Percentiles rank a stretch among this genome's conserved stretches.
Conservation (phyloP, 495 filamentous ascomycete species). For the Monascus purpureus region DNA sequence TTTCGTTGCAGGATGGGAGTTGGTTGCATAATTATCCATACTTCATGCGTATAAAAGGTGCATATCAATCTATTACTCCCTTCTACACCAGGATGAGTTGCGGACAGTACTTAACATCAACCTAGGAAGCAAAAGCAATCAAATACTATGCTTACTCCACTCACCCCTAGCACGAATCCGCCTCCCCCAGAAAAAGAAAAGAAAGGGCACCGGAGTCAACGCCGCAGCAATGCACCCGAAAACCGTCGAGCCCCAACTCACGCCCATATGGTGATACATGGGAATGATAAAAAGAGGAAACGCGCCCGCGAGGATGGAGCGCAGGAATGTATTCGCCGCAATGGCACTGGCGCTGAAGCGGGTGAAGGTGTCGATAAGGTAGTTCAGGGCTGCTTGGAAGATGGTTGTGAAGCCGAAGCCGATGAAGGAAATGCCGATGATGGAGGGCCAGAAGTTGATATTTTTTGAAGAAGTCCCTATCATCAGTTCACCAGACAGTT, state of each 20-base stretch:
- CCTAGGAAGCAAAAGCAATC: too few relatives aligned
- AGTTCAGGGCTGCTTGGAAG: constrained; percentile 26
- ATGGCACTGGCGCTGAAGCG: constrained; percentile 20
- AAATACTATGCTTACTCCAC: too few relatives aligned
- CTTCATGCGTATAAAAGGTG: too few relatives aligned
- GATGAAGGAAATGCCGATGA: constrained; percentile 11
- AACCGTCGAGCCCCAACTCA: constrained; percentile 19
- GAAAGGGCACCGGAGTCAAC: constrained; percentile 18
- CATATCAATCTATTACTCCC: too few relatives aligned
- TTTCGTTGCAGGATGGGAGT: constrained; percentile 1
- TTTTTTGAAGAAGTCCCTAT: too few relatives aligned
- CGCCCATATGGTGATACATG: constrained; percentile 17
- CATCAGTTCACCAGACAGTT: too few relatives aligned
- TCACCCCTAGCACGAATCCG: too few relatives aligned
- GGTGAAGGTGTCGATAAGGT: constrained; percentile 23
- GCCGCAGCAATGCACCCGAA: constrained; percentile 19
- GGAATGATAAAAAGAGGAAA: constrained; percentile 20
- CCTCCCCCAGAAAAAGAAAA: constrained; percentile 22
- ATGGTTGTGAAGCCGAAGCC: constrained; percentile 22
- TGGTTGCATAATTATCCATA: too few relatives aligned
- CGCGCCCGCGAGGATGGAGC: constrained; percentile 19
- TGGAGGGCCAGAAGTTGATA: constrained; percentile 10
- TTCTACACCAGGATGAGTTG: too few relatives aligned
- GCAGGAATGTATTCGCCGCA: constrained; percentile 22
- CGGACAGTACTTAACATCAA: too few relatives aligned